Evolutionary conservation across 2,329 filamentous ascomycete genomes (phyloP).

Genomic region (Cladophialophora exuberans): DNA sequence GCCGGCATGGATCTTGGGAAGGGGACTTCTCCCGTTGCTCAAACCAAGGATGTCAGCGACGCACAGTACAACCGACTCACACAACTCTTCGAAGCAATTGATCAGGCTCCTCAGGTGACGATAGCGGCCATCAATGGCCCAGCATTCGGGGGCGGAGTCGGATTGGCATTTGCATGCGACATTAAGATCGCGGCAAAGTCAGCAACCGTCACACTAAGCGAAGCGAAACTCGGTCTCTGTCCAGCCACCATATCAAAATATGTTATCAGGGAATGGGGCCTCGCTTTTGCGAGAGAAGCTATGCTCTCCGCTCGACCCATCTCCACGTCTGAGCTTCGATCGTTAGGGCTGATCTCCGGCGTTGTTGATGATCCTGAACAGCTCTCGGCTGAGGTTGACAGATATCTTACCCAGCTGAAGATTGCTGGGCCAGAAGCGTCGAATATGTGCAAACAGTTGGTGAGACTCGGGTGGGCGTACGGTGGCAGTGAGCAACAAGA

Average conservation of each 20-base stretch:
- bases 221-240: conserved; percentile 45
- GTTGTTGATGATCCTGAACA: conserved; percentile 31
- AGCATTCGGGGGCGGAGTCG: conserved; percentile 49
- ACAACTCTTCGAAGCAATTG: conserved; percentile 44
- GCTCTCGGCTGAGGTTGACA: conserved; percentile 33
- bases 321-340: conserved; percentile 34
- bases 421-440: conserved; percentile 38
- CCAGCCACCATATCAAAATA: conserved; percentile 47
- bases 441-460: conserved; percentile 41
- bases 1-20: conserved; percentile 30
- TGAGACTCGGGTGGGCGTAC: conserved; percentile 35
- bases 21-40: conserved; percentile 35
- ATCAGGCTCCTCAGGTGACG: conserved; percentile 45
- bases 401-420: conserved; percentile 32
- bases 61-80: conserved; percentile 25
- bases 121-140: conserved; percentile 49
- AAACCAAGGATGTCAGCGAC: conserved; percentile 28
- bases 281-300: conserved; percentile 42
- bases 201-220: conserved; percentile 41
- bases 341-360: conserved; percentile 27
- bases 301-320: conserved; percentile 44
- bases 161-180: conserved; percentile 49
- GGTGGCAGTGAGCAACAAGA: conserved; percentile 29
- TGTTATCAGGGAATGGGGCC: conserved; percentile 44
- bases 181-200: conserved; percentile 35